These are phyloP conservation scores for Diaporthe velutina DNA, from an alignment of 2,329 filamentous ascomycete genomes.

Conservation along the genomic window DNA sequence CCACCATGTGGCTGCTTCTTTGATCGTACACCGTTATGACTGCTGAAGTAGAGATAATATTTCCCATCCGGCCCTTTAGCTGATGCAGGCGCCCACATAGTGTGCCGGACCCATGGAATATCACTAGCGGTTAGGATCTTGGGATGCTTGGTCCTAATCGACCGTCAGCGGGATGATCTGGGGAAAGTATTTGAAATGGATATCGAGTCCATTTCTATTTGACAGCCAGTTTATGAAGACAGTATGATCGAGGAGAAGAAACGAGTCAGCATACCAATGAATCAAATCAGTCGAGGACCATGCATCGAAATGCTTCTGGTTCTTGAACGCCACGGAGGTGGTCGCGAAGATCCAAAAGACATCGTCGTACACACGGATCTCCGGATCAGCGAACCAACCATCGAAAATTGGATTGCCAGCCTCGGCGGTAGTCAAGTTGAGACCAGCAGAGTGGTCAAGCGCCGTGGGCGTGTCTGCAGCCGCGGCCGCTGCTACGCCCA, in stretches of 20 bases:
- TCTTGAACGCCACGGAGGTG: slow-evolving; percentile 56
- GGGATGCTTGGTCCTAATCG: neutral
- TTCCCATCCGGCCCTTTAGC: slow-evolving; percentile 53
- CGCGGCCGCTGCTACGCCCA: neutral
- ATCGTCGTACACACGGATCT: slow-evolving; percentile 58
- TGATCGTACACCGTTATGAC: slow-evolving; percentile 57
- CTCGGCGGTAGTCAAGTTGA: slow-evolving; percentile 19
- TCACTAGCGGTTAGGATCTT: slow-evolving; percentile 54
- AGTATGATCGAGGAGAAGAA: neutral
- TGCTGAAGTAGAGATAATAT: slow-evolving; percentile 64
- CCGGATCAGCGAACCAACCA: slow-evolving; percentile 59
- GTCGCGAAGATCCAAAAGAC: slow-evolving; percentile 63
- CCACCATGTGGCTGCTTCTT: slow-evolving; percentile 50
- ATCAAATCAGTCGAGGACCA: slow-evolving; percentile 62
- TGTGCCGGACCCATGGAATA: slow-evolving; percentile 57
- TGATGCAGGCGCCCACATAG: slow-evolving; percentile 62
- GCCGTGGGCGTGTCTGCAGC: neutral
- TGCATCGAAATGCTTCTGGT: slow-evolving; percentile 63
- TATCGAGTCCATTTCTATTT: neutral
- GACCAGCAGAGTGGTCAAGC: neutral
- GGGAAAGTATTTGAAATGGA: too few species aligned
- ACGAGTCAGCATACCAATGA: slow-evolving; percentile 57
- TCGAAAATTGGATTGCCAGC: slow-evolving; percentile 15
- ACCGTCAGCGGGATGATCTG: neutral
- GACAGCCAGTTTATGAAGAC: neutral